Evolutionary conservation across 148 eudicot species (phyloP).

Genomic region (Diospyros lotus): DNA sequence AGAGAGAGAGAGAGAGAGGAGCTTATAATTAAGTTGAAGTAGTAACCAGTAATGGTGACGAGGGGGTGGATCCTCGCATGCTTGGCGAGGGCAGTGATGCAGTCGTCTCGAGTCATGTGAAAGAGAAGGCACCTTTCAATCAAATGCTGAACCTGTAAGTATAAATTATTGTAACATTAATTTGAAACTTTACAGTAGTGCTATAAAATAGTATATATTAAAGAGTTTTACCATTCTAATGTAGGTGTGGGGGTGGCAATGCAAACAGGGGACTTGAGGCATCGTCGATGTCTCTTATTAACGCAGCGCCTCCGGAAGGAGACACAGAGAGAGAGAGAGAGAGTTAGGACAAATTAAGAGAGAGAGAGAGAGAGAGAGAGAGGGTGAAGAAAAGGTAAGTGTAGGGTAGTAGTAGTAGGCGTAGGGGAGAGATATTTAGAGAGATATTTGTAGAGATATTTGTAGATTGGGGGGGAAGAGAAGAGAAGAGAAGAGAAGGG

Average conservation of each 20-base stretch:
- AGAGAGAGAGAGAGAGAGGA: slow-evolving; percentile 8
- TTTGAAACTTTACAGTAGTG: too few species aligned
- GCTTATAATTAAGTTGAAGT: too few species aligned
- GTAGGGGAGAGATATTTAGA: slow-evolving; percentile 3
- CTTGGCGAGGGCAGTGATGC: slow-evolving; percentile 52
- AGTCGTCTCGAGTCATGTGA: slow-evolving; percentile 53
- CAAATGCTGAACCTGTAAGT: slow-evolving; percentile 57
- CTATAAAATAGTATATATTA: not conserved
- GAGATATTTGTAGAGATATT: not conserved
- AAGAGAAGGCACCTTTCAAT: slow-evolving; percentile 70
- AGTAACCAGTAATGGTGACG: slow-evolving; percentile 45
- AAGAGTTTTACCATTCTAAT: slow-evolving; percentile 14
- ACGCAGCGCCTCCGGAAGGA: not conserved
- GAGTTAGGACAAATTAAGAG: not conserved
- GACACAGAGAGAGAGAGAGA: not conserved
- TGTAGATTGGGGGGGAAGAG: not conserved
- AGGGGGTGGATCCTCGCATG: slow-evolving; percentile 53
- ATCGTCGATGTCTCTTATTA: not conserved
- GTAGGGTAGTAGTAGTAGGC: too few species aligned
- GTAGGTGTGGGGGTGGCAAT: slow-evolving; percentile 21
- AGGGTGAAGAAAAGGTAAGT: not conserved
- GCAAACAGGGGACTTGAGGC: slow-evolving; percentile 20
- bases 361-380: not conserved
- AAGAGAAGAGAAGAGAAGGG: not conserved
- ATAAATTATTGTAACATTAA: too few species aligned